Percentiles rank a stretch among this genome's conserved stretches.
Conservation (phyloP, 306 rosid genomes). For the Boehmeria nivea region DNA sequence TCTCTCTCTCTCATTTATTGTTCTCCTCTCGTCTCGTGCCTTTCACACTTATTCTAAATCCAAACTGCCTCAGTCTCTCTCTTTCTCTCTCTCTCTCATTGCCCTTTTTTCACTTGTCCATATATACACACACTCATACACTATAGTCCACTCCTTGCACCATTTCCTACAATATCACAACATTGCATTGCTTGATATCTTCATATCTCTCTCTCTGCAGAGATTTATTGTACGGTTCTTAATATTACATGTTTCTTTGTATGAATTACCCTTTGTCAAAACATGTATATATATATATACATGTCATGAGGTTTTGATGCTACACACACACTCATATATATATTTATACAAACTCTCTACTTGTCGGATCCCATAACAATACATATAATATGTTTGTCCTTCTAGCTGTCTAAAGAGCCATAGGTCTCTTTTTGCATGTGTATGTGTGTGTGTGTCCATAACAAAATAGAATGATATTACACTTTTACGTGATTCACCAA, state of each 20-base stretch:
- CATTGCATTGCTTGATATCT: background rate
- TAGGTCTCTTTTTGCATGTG: background rate
- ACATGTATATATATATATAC: background rate
- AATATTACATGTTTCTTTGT: background rate
- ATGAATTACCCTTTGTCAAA: background rate
- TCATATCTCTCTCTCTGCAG: background rate
- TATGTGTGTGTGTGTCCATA: background rate
- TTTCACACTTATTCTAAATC: slow-evolving; percentile 23
- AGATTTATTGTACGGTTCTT: background rate
- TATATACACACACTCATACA: too few species aligned
- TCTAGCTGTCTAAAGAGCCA: background rate
- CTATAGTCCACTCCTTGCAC: slow-evolving; percentile 51
- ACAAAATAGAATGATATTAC: background rate
- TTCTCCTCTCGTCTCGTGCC: slow-evolving; percentile 12
- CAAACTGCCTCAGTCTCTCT: slow-evolving; percentile 18
- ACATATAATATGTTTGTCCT: slow-evolving; percentile 9
- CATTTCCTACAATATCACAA: slow-evolving; percentile 8
- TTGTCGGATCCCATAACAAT: slow-evolving; percentile 13
- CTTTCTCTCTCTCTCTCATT: slow-evolving; percentile 7
- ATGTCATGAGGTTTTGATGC: slow-evolving; percentile 4
- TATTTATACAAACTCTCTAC: slow-evolving; percentile 3
- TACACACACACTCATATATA: too few species aligned
- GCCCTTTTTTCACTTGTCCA: too few species aligned
- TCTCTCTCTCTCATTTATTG: slow-evolving; percentile 12
- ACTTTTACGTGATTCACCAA: slow-evolving; percentile 11